Evolutionary conservation across 306 rosid genomes (phyloP).

Genomic region (Trifolium dubium): DNA sequence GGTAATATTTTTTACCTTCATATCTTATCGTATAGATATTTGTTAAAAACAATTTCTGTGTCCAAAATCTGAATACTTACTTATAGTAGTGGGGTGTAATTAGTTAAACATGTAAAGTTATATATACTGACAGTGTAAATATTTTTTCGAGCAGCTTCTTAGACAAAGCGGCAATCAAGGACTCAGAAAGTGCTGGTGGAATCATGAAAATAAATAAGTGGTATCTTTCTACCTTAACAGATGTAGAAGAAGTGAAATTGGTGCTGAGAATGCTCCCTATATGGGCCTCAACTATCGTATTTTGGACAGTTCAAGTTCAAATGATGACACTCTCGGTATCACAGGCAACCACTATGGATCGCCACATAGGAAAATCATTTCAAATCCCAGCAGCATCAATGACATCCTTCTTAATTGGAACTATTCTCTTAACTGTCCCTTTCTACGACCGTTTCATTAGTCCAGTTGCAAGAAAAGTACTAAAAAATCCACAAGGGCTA

Average conservation of each 20-base stretch:
- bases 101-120: neutral
- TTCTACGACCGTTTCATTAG: conserved; percentile 65
- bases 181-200: conserved; percentile 2
- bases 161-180: conserved; percentile 80
- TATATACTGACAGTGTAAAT: neutral
- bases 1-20: conserved; percentile 49
- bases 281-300: conserved; percentile 84
- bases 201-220: conserved; percentile 51
- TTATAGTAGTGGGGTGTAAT: neutral
- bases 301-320: conserved; percentile 84
- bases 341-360: conserved; percentile 87
- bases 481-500: conserved; percentile 65
- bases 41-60: neutral
- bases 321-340: conserved; percentile 88
- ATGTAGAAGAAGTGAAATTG: conserved; percentile 81
- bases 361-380: conserved; percentile 68
- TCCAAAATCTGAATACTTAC: neutral
- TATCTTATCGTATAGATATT: neutral
- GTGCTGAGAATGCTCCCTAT: conserved; percentile 78
- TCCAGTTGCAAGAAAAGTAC: conserved; percentile 50
- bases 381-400: conserved; percentile 78
- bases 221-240: conserved; percentile 68
- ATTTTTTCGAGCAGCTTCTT: conserved; percentile 41
- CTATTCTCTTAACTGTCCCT: conserved; percentile 74
- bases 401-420: conserved; percentile 70